These are phyloP conservation scores for Neofusicoccum kwambonambiense DNA, from an alignment of 2,329 filamentous ascomycete species.

Conservation along the genomic window DNA sequence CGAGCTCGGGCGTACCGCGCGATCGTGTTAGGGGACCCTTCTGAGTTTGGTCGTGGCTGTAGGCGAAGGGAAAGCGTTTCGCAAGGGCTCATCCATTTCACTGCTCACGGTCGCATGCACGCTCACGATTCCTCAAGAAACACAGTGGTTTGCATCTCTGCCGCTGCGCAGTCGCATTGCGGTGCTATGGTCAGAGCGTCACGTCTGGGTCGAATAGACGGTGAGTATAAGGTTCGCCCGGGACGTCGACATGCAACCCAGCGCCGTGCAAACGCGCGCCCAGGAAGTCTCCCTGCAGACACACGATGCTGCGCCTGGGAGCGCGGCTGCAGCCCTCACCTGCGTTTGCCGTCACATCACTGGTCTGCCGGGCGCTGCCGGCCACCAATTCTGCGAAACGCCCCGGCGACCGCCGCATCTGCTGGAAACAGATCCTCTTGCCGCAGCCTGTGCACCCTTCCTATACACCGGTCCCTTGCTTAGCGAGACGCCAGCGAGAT, in stretches of 20 bases:
- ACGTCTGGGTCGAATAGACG: neutral
- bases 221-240: conserved; percentile 5
- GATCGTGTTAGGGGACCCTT: conserved; percentile 20
- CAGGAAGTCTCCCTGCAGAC: neutral
- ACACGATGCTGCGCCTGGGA: neutral
- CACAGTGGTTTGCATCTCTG: conserved; percentile 12
- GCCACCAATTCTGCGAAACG: conserved; percentile 5
- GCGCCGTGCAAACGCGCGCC: neutral
- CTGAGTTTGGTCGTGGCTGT: conserved; percentile 20
- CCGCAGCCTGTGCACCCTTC: neutral
- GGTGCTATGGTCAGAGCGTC: conserved; percentile 15
- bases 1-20: conserved; percentile 20
- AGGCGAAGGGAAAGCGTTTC: conserved; percentile 19
- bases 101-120: conserved; percentile 15
- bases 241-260: conserved; percentile 2
- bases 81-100: conserved; percentile 17
- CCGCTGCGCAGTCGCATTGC: conserved; percentile 2
- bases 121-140: conserved; percentile 8
- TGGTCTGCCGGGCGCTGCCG: neutral
- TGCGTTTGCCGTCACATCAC: neutral
- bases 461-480: neutral
- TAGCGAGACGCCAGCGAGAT: neutral
- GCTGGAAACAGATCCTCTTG: neutral
- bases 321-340: neutral
- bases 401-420: neutral